Conservation (phyloP, 768 basidiomycete species). For the Lyophyllum shimeji region DNA sequence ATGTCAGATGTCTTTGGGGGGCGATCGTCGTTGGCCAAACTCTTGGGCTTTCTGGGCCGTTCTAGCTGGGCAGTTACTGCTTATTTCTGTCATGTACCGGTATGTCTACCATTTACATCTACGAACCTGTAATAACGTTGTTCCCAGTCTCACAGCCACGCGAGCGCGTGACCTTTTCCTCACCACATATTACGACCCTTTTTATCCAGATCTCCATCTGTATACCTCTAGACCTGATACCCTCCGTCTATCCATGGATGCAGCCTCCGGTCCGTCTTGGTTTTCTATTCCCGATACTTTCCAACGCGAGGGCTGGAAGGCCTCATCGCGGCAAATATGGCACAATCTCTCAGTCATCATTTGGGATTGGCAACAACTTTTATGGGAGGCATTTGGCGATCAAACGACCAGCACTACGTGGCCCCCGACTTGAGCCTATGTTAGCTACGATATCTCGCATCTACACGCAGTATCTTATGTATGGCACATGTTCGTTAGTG, state of each 20-base stretch:
- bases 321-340: constrained; percentile 35
- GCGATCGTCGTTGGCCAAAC: constrained; percentile 24
- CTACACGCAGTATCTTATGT: constrained; percentile 1
- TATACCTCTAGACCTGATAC: constrained; percentile 45
- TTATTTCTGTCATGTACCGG: constrained; percentile 60
- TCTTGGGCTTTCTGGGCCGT: constrained; percentile 35
- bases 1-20: constrained; percentile 13
- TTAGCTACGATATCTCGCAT: neutral
- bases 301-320: constrained; percentile 39
- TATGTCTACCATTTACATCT: constrained; percentile 27
- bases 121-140: constrained; percentile 10
- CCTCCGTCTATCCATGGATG: constrained; percentile 33
- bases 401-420: constrained; percentile 27
- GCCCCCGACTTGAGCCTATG: constrained; percentile 35
- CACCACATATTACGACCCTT: constrained; percentile 77
- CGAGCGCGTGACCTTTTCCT: constrained; percentile 60
- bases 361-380: constrained; percentile 34
- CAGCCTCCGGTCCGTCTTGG: constrained; percentile 25
- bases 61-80: constrained; percentile 39
- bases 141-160: constrained; percentile 41
- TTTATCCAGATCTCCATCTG: constrained; percentile 70
- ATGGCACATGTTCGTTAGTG: constrained; percentile 1
- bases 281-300: constrained; percentile 37
- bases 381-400: constrained; percentile 47
- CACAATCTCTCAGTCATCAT: constrained; percentile 33